Base-by-base conservation (phyloP, 805 yeast species). In the Candida golubevii region DNA sequence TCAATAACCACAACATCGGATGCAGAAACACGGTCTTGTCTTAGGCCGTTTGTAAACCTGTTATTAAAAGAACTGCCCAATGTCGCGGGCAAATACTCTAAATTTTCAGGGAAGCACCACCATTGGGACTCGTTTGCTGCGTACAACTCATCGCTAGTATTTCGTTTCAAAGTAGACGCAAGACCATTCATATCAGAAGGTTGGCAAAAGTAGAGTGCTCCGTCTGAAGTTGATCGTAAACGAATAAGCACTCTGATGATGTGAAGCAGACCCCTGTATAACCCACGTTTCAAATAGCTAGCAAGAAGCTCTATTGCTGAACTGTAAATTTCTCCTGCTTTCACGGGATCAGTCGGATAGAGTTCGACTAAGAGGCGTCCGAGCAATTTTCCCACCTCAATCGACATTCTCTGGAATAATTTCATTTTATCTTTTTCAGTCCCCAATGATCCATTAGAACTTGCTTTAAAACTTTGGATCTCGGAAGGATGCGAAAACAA, bases 141-240 rank as follows among this genome's bases (percentile, higher is more conserved):
- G 31, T 32, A 42, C 2, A 36, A 12, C 1, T 40, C 49, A 6
- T 42, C 57, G 51, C 59, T 61, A 26, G 61, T 55, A 46, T 78
- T 77, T 56, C 88, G 68, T 5, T 75, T 72, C 42, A 84, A 70
- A 0, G 80, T 74, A 2, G 81, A 75, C 8, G 88, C 77, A 13
- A 85, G 61, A 0, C 87, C 88, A 35, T 78, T 83, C 69, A 83
- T 78, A 56, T 85, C 87, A 1, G 62, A 58, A 4, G 85, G 83
- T 7, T 70, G 64, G 2, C 78, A 62, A 35, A 84, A 63, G 54
- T 70, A 78, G 1, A 84, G 61, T 31, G 59, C 62, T 6, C 69
- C 66, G 4, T 71, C 72, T 11, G 65, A 56, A 1, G 80, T 73
- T 0, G 68, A 68, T 41, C 91, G 67, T 1, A 83, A 64, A 48